phyloP scores from a whole-genome alignment of 495 filamentous ascomycete genomes.

The Daldinia vernicosa region DNA sequence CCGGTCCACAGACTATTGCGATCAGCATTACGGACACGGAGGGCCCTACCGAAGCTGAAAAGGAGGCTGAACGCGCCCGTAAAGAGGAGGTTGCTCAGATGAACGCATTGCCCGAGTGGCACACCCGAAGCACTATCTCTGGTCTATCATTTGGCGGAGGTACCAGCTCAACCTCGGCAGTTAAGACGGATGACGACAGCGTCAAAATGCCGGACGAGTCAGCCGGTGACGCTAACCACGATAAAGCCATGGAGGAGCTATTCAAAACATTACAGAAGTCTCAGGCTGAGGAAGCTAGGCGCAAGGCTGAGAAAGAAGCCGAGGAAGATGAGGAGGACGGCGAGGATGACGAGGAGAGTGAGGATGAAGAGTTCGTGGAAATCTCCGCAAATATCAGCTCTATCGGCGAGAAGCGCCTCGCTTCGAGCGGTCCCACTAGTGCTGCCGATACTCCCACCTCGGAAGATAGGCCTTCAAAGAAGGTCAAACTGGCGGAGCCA shows the following conservation, averaged over 20 bases:
- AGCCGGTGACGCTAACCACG: constrained; percentile 52
- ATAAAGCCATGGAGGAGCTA: constrained; percentile 59
- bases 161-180: constrained; percentile 55
- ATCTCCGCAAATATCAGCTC: constrained; percentile 37
- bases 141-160: constrained; percentile 50
- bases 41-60: constrained; percentile 78
- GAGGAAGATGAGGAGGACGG: constrained; percentile 56
- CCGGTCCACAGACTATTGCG: constrained; percentile 74
- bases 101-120: constrained; percentile 90
- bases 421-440: constrained; percentile 50
- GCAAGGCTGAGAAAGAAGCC: constrained; percentile 57
- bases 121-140: constrained; percentile 82
- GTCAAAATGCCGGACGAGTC: constrained; percentile 43
- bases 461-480: constrained; percentile 59
- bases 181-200: constrained; percentile 65
- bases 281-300: constrained; percentile 57
- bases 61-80: constrained; percentile 72
- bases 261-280: constrained; percentile 63
- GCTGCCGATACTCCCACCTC: constrained; percentile 51
- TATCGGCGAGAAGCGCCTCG: constrained; percentile 39
- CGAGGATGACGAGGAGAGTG: constrained; percentile 59
- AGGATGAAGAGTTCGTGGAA: constrained; percentile 51
- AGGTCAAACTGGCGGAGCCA: constrained; percentile 62
- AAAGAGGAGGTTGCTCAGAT: constrained; percentile 80
- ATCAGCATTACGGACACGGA: constrained; percentile 78